These are phyloP conservation scores for Syzygium jambos DNA, from an alignment of 345 rosid genomes.

Conservation along the genomic window DNA sequence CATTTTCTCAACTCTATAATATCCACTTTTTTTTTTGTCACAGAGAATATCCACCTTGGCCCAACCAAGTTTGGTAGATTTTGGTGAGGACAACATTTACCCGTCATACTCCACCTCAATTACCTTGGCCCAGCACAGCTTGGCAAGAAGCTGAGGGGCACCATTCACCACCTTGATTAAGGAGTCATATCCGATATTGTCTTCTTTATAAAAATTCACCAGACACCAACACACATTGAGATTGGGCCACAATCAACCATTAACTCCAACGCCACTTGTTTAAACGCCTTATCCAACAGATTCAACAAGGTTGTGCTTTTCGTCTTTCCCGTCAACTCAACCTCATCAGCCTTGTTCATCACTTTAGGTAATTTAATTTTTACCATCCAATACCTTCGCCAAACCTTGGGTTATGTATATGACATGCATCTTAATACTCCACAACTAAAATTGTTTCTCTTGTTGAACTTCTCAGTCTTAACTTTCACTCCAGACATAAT, in stretches of 20 bases:
- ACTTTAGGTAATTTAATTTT: background rate
- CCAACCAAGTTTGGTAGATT: background rate
- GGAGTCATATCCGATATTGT: background rate
- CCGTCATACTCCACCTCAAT: background rate
- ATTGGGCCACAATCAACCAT: background rate
- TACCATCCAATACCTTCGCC: background rate
- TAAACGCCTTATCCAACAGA: background rate
- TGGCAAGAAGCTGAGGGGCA: background rate
- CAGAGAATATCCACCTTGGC: background rate
- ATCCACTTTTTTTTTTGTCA: no score
- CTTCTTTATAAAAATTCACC: background rate
- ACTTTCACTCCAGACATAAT: background rate
- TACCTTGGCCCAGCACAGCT: background rate
- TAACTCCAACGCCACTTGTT: background rate
- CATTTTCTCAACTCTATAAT: background rate
- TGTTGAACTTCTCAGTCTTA: background rate
- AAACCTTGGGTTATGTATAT: background rate
- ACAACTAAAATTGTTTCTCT: background rate
- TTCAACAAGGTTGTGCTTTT: background rate
- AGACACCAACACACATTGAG: background rate
- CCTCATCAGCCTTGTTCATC: background rate
- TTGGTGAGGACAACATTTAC: background rate
- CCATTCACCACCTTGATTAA: background rate
- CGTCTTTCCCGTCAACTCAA: background rate
- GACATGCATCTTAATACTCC: background rate